Percentiles rank a stretch among this genome's conserved stretches.
Evolutionary conservation across 495 filamentous ascomycete genomes (phyloP).

Genomic region (Trichocladium antarcticum): DNA sequence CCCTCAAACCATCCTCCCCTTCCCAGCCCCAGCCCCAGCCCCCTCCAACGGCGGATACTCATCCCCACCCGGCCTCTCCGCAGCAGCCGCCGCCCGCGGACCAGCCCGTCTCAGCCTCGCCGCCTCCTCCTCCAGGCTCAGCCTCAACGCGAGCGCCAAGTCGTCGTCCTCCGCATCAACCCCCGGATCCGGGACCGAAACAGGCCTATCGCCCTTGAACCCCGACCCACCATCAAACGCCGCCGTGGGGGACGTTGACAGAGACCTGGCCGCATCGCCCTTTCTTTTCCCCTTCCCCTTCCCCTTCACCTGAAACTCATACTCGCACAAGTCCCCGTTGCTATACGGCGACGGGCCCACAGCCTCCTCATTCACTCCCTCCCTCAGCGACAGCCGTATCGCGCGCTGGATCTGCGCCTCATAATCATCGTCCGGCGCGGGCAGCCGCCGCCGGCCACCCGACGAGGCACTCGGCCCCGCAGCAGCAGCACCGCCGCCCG

Average conservation of each 20-base stretch:
- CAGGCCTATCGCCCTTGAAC: constrained; percentile 8
- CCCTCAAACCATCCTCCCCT: constrained; percentile 26
- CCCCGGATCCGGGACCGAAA: constrained; percentile 5
- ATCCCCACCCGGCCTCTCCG: constrained; percentile 8
- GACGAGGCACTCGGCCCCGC: not conserved
- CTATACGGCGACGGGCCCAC: constrained; percentile 19
- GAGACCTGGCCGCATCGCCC: constrained; percentile 6
- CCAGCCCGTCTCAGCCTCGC: constrained; percentile 17
- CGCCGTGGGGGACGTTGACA: not conserved
- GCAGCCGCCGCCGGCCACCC: constrained; percentile 9
- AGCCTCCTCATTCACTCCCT: constrained; percentile 38
- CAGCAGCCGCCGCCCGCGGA: constrained; percentile 11
- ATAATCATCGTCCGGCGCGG: constrained; percentile 44
- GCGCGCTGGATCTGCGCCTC: constrained; percentile 71
- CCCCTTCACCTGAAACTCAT: constrained; percentile 44
- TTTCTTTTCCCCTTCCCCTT: constrained; percentile 27
- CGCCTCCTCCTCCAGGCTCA: constrained; percentile 77
- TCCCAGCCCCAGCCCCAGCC: constrained; percentile 31
- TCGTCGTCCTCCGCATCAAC: constrained; percentile 51
- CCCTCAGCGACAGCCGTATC: constrained; percentile 64
- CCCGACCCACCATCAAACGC: not conserved
- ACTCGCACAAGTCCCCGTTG: constrained; percentile 32
- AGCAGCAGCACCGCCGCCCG: constrained; percentile 28
- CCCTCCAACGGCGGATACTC: constrained; percentile 47
- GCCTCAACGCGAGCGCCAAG: constrained; percentile 68